A percentile compares a stretch with the other conserved stretches of the same genome.
Evolutionary conservation across 345 rosid genomes (phyloP).

Genomic region (Eucalyptus tenuipes): DNA sequence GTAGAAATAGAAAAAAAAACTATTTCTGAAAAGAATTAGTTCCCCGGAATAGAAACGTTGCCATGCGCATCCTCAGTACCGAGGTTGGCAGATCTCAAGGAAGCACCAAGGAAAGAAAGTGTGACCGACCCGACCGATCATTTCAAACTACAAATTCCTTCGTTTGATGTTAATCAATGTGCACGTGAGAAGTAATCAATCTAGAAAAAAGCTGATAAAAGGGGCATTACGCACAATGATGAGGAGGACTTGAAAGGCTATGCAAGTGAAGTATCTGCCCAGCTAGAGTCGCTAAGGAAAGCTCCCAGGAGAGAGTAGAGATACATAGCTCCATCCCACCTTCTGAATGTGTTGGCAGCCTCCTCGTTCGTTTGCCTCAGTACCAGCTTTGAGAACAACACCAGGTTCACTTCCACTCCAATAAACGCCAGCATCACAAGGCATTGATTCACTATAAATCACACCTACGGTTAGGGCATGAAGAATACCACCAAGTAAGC

Average conservation of each 20-base stretch:
- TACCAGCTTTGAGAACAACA: neutral
- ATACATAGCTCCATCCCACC: constrained; percentile 4
- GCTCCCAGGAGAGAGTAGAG: constrained; percentile 29
- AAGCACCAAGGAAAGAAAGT: neutral
- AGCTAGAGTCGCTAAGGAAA: constrained; percentile 20
- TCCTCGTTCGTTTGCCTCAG: neutral
- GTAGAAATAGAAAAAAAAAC: no score
- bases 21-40: no score
- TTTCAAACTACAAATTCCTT: neutral
- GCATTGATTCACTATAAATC: neutral
- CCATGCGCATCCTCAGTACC: no score
- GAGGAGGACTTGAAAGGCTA: constrained; percentile 14
- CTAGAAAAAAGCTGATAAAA: neutral
- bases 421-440: neutral
- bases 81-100: neutral
- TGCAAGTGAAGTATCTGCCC: constrained; percentile 24
- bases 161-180: neutral
- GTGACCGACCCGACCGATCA: neutral
- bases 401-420: neutral
- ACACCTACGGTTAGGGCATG: neutral
- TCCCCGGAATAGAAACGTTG: no score
- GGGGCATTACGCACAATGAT: neutral
- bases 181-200: neutral
- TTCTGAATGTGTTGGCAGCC: neutral
- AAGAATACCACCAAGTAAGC: neutral